Evolutionary conservation across 1,139 yeast genomes (phyloP).

Genomic region (Blastobotrys proliferans): DNA sequence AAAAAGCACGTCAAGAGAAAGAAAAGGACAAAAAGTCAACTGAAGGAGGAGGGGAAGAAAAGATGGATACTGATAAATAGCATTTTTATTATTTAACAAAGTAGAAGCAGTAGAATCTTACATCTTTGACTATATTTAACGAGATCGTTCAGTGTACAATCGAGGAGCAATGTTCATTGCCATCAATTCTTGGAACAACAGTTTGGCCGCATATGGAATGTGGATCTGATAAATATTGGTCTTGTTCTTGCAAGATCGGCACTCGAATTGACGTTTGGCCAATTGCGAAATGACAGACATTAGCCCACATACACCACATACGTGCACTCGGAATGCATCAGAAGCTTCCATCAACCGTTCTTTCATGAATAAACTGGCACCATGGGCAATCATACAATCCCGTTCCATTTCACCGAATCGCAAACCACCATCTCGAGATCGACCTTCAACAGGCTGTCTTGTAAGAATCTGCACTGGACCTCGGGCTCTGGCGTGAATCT

Average conservation of each 20-base stretch:
- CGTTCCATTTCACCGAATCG: conserved; percentile 99
- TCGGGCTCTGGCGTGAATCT: conserved; percentile 98
- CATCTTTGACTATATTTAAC: no score
- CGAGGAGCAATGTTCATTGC: conserved; percentile 82
- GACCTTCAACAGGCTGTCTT: conserved; percentile 99
- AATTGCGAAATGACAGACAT: conserved; percentile 97
- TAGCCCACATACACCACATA: conserved; percentile 96
- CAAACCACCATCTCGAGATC: conserved; percentile 98
- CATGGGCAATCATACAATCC: conserved; percentile 99
- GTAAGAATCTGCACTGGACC: conserved; percentile 98
- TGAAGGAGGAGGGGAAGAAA: conserved; percentile 16
- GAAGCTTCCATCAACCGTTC: conserved; percentile 99
- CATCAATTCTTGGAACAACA: conserved; percentile 96
- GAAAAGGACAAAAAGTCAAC: conserved; percentile 31
- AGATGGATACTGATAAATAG: conserved; percentile 19
- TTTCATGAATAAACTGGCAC: conserved; percentile 96
- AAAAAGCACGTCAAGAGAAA: conserved; percentile 68
- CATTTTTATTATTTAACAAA: not conserved
- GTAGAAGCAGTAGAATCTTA: not conserved
- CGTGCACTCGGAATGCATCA: conserved; percentile 96
- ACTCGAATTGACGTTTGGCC: conserved; percentile 95
- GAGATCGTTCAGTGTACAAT: conserved; percentile 41
- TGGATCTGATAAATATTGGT: conserved; percentile 96
- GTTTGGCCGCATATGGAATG: conserved; percentile 95
- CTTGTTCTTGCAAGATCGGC: conserved; percentile 97